These are phyloP conservation scores for Termitomyces sp. DNA, from an alignment of 768 basidiomycete genomes.

Conservation along the genomic window DNA sequence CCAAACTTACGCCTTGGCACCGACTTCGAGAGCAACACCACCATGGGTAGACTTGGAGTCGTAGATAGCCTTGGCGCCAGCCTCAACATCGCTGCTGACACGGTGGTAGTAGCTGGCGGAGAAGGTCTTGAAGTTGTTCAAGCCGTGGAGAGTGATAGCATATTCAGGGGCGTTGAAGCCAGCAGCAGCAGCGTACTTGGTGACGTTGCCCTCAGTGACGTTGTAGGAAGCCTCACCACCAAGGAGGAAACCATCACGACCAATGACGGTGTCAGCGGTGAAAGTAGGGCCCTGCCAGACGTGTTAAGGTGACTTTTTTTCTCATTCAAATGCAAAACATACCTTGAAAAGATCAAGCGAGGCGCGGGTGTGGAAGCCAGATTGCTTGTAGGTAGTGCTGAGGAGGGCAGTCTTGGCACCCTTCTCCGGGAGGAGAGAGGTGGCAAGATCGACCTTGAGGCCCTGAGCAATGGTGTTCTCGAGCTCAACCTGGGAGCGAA, in stretches of 20 bases:
- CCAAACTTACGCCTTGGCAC: constrained; percentile 82
- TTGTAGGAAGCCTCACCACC: constrained; percentile 98
- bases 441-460: constrained; percentile 90
- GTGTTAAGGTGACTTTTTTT: background rate
- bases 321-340: constrained; percentile 18
- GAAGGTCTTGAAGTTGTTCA: constrained; percentile 93
- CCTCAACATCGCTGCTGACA: constrained; percentile 87
- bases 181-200: constrained; percentile 86
- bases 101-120: constrained; percentile 98
- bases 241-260: constrained; percentile 95
- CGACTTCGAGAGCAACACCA: constrained; percentile 90
- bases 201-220: constrained; percentile 89
- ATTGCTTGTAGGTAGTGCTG: constrained; percentile 91
- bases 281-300: constrained; percentile 84
- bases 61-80: constrained; percentile 95
- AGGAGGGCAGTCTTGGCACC: constrained; percentile 81
- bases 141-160: constrained; percentile 89
- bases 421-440: constrained; percentile 85
- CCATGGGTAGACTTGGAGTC: constrained; percentile 88
- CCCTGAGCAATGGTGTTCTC: constrained; percentile 98
- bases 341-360: constrained; percentile 95
- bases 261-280: constrained; percentile 93
- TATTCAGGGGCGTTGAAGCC: constrained; percentile 98
- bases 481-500: constrained; percentile 90
- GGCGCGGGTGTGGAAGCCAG: constrained; percentile 89